Base-by-base conservation (phyloP, 305 asterid genomes). In the Plantago lanceolata region DNA sequence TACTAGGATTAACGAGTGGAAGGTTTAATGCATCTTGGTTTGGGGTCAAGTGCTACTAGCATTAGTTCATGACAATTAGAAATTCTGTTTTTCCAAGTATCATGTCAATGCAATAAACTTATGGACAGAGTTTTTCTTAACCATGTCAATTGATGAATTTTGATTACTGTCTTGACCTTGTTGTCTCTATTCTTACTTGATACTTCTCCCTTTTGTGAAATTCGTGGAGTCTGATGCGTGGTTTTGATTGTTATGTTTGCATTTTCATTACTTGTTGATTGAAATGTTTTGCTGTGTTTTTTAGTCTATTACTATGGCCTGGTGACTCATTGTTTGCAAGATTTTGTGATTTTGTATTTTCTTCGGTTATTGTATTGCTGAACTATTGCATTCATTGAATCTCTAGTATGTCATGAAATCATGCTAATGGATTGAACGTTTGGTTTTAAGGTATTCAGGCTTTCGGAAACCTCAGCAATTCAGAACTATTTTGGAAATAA, bases 91-190 rank as follows among this genome's bases (percentile, higher is more conserved):
- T 24, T 24, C 28, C 40, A 31, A 31, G 5, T 31, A 4, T 1
- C 2, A 3, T 8, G 11, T 8, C 8, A 33, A 33, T 33, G 40
- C 40, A 33, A 33, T 5, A 33, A 31, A 7, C 37, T 4, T 31
- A 31, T 3, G 8, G 37, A 31, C 37, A 31, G 56, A 9, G 1
- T 1, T 50, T 50, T 50, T 50, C 6, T 50, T 50, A 18, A 21
- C 3, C 5, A 13, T 20, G 58, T 5, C 8, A 20, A 31, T 31
- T 31, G 8, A 31, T 31, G 37, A 53, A 21, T 53, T 53, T 12
- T 54, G 59, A 54, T 54, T 54, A 19, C 59, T 12, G 59, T 35
- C 29, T 51, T 51, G 29, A 51, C 24, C 31, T 54, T 54, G n/a
- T 26, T 15, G n/a, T 54, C 19, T 54, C 4, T 12, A 8, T 53